Percentiles rank a stretch among this genome's conserved stretches.
Evolutionary conservation across 805 yeast species (phyloP).

Genomic region (Candida yuanshanica): DNA sequence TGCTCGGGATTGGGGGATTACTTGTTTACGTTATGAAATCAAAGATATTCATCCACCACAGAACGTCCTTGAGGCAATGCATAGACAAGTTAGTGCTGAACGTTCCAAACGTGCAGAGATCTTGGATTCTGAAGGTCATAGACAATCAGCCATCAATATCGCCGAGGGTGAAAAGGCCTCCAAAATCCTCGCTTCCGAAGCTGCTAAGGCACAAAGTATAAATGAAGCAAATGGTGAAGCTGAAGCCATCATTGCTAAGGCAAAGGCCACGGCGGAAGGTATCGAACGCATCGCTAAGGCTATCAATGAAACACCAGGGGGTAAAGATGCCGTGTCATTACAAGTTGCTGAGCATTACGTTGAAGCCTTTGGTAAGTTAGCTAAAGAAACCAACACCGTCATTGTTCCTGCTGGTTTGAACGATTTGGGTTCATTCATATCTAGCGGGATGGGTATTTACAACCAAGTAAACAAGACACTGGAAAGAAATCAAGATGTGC

Average conservation of each 20-base stretch:
- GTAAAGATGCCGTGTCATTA: constrained; percentile 68
- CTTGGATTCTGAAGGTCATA: constrained; percentile 78
- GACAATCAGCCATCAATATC: constrained; percentile 73
- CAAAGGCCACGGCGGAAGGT: constrained; percentile 72
- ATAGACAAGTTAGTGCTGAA: constrained; percentile 83
- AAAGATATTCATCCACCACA: constrained; percentile 85
- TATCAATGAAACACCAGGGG: constrained; percentile 61
- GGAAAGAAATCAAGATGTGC: neutral
- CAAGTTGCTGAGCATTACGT: constrained; percentile 83
- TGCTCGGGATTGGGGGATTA: constrained; percentile 79
- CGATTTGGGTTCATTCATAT: constrained; percentile 68
- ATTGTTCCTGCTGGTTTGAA: constrained; percentile 73
- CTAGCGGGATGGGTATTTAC: constrained; percentile 70
- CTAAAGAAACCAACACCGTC: constrained; percentile 75
- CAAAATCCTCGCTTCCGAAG: constrained; percentile 72
- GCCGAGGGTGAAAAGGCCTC: constrained; percentile 79
- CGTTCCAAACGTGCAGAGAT: constrained; percentile 84
- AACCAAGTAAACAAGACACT: constrained; percentile 39
- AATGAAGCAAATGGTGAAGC: constrained; percentile 73
- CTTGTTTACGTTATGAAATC: constrained; percentile 79
- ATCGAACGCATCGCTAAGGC: constrained; percentile 60
- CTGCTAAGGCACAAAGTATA: constrained; percentile 52
- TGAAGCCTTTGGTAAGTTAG: constrained; percentile 74
- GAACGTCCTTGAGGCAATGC: constrained; percentile 86
- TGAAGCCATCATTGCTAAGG: constrained; percentile 57